A percentile compares a stretch with the other conserved stretches of the same genome.
Evolutionary conservation across 23 red algal species (phyloP).

Genomic region (Cyanidioschyzon merolae): DNA sequence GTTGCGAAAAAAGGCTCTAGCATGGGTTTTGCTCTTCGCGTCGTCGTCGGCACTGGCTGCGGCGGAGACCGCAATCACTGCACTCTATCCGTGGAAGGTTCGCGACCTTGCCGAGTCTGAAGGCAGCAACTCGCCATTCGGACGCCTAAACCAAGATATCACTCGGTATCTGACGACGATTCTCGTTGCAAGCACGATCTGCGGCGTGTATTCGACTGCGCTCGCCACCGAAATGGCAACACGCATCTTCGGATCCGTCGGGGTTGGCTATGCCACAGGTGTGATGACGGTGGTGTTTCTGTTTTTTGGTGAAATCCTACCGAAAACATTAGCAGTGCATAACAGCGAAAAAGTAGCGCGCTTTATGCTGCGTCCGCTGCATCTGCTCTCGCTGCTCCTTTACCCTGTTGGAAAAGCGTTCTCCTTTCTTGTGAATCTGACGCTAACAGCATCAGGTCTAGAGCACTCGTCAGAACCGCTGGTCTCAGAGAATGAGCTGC

Average conservation of each 20-base stretch:
- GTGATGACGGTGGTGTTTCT: conserved; percentile 81
- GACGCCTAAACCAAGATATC: conserved; percentile 62
- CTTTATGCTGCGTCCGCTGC: conserved; percentile 68
- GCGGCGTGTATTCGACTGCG: conserved; percentile 74
- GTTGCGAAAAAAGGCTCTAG: conserved; percentile 7
- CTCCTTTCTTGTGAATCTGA: conserved; percentile 41
- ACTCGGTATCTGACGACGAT: conserved; percentile 95
- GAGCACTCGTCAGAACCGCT: conserved; percentile 43
- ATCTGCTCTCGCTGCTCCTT: conserved; percentile 68
- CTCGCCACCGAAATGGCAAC: conserved; percentile 83
- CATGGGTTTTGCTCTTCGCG: conserved; percentile 15
- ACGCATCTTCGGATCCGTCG: conserved; percentile 53
- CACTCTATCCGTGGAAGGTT: conserved; percentile 96
- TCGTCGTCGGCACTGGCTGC: conserved; percentile 60
- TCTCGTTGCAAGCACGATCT: conserved; percentile 64
- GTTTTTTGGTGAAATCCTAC: conserved; percentile 97
- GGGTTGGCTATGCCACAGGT: conserved; percentile 66
- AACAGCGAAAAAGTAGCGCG: conserved; percentile 61
- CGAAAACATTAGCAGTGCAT: conserved; percentile 85
- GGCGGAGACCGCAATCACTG: conserved; percentile 93
- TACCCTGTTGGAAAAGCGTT: conserved; percentile 91
- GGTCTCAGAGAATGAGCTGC: conserved; percentile 86
- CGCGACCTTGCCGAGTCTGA: conserved; percentile 74
- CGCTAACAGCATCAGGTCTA: conserved; percentile 51
- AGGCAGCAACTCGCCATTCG: conserved; percentile 61